A percentile compares a stretch with the other conserved stretches of the same genome.
These are phyloP conservation scores for Fusarium sp. DNA, from an alignment of 2,329 filamentous ascomycete species.

Conservation along the genomic window DNA sequence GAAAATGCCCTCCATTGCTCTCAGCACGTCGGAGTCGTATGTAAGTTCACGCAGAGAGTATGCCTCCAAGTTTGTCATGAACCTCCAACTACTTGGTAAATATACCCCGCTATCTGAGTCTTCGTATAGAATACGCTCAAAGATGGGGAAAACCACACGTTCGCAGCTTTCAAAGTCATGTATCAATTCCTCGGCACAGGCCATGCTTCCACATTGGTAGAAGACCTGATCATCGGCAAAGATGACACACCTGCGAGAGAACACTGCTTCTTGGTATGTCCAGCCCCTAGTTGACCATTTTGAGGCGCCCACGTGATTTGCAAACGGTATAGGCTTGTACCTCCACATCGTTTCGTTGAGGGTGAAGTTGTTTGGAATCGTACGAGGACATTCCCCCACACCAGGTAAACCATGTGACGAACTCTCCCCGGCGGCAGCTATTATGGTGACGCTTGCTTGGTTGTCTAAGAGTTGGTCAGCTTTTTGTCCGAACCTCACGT, in stretches of 20 bases:
- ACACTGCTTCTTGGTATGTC: not conserved
- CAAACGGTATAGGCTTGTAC: rapidly evolving
- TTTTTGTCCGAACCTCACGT: not conserved
- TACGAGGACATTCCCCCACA: not conserved
- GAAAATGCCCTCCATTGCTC: not conserved
- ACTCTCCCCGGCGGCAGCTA: rapidly evolving
- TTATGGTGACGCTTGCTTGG: not conserved
- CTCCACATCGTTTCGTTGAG: not conserved
- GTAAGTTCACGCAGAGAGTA: not conserved
- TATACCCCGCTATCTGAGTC: rapidly evolving
- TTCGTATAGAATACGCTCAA: rapidly evolving
- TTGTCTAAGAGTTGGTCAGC: not conserved
- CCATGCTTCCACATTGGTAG: not conserved
- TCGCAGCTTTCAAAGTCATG: rapidly evolving
- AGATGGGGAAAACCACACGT: not conserved
- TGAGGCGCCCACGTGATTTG: not conserved
- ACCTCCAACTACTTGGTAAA: not conserved
- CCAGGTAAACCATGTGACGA: not conserved
- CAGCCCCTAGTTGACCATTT: not conserved
- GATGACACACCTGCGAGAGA: not conserved
- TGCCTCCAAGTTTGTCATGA: not conserved
- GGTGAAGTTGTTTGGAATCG: not conserved
- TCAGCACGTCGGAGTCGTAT: not conserved
- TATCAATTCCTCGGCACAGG: not conserved
- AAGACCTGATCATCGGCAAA: not conserved